Conservation (phyloP, 1,284 basidiomycete genomes). For the Psilocybe mexicana region DNA sequence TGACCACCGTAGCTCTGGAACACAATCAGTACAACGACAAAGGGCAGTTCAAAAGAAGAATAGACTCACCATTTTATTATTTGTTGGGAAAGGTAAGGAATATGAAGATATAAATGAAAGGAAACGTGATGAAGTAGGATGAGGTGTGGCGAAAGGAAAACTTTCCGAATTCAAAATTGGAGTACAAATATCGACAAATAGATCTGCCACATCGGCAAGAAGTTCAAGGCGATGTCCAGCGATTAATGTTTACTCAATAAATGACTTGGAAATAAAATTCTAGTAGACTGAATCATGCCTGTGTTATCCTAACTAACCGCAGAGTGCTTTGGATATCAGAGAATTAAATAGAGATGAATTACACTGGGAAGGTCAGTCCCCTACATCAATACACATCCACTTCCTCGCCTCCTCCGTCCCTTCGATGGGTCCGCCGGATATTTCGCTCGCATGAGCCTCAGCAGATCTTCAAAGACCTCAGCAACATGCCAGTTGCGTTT, state of each 20-base stretch:
- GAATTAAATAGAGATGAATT: not conserved
- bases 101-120: constrained; percentile 1
- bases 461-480: constrained; percentile 78
- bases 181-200: constrained; percentile 19
- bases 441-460: constrained; percentile 69
- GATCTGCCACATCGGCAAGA: constrained; percentile 12
- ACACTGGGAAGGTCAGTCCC: not conserved
- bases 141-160: constrained; percentile 2
- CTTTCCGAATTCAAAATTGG: not conserved
- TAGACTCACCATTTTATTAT: constrained; percentile 35
- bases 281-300: not conserved
- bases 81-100: not conserved
- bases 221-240: not conserved
- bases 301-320: not conserved
- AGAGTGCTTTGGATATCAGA: not conserved
- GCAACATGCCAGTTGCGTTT: constrained; percentile 79
- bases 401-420: constrained; percentile 38
- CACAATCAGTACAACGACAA: constrained; percentile 4
- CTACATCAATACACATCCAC: constrained; percentile 63
- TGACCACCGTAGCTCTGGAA: constrained; percentile 28
- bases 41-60: not conserved
- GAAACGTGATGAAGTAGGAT: not conserved
- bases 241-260: not conserved
- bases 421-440: constrained; percentile 53
- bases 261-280: not conserved